phyloP scores from a whole-genome alignment of 2,329 filamentous ascomycete species.

The Neofusicoccum kwambonambiense region DNA sequence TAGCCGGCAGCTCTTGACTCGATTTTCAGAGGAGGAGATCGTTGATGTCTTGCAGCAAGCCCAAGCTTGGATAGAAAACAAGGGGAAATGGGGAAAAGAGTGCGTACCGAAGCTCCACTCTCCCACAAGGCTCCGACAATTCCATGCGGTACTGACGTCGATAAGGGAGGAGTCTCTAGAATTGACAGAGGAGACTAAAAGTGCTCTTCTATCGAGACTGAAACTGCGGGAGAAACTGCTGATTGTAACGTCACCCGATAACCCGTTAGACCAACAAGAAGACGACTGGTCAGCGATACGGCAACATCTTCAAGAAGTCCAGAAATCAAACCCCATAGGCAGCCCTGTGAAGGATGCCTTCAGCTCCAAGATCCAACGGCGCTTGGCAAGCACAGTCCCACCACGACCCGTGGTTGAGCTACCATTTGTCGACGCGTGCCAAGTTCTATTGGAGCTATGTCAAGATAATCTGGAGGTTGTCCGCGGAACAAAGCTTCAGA shows the following conservation, averaged over 20 bases:
- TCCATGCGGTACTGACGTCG: too few relatives aligned
- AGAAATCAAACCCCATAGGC: conserved; percentile 61
- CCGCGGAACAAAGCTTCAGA: conserved; percentile 28
- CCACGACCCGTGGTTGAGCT: conserved; percentile 84
- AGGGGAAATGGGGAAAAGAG: conserved; percentile 16
- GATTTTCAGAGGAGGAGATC: conserved; percentile 59
- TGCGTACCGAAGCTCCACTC: not conserved
- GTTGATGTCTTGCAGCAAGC: conserved; percentile 56
- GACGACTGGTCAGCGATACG: conserved; percentile 39
- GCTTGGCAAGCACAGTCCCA: conserved; percentile 88
- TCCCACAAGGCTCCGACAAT: too few relatives aligned
- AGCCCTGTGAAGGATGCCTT: conserved; percentile 74
- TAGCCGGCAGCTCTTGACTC: conserved; percentile 71
- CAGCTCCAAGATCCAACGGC: conserved; percentile 86
- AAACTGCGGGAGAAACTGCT: conserved; percentile 66
- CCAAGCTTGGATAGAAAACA: conserved; percentile 43
- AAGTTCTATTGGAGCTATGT: conserved; percentile 68
- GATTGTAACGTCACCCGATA: conserved; percentile 45
- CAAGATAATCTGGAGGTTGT: conserved; percentile 65
- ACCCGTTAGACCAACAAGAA: conserved; percentile 29
- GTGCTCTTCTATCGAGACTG: conserved; percentile 65
- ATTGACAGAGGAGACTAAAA: conserved; percentile 38
- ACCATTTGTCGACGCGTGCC: conserved; percentile 68
- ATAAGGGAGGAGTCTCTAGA: conserved; percentile 20
- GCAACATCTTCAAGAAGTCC: conserved; percentile 53